Evolutionary conservation across 208 protist genomes (phyloP).

Genomic region (Leptomonas pyrrhocoris): DNA sequence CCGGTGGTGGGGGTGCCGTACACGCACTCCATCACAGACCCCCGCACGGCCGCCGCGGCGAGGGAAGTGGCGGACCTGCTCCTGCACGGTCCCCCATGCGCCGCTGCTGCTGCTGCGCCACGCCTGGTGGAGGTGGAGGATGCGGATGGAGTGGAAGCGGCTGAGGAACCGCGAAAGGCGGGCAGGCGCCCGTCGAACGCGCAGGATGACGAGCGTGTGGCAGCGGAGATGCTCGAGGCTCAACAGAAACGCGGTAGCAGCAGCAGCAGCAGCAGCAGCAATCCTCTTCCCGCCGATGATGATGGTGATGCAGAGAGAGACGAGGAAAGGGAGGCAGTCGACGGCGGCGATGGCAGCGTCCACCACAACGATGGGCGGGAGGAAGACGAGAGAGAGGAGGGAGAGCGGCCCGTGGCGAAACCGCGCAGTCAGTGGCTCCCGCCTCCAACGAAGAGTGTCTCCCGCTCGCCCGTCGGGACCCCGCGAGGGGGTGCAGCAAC

Average conservation of each 20-base stretch:
- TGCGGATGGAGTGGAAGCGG: neutral
- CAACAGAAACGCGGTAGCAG: neutral
- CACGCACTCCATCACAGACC: conserved; percentile 4
- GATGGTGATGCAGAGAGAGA: neutral
- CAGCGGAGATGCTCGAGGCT: neutral
- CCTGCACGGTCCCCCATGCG: neutral
- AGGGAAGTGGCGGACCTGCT: conserved; percentile 12
- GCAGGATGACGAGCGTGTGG: neutral
- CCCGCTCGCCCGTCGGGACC: conserved; percentile 26
- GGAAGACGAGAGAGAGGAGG: neutral
- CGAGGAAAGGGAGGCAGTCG: neutral
- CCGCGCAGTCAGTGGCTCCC: conserved; percentile 20
- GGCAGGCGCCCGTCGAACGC: neutral
- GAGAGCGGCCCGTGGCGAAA: neutral
- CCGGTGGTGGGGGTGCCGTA: conserved; percentile 3
- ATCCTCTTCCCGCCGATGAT: neutral
- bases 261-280: neutral
- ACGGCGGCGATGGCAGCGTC: neutral
- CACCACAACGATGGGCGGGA: too few species aligned
- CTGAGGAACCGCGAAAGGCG: neutral
- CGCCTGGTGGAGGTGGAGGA: conserved; percentile 4
- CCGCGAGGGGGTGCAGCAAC: neutral
- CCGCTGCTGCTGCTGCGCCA: neutral
- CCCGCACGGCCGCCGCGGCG: conserved; percentile 8
- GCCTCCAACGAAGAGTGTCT: conserved; percentile 31